Conservation (phyloP, 2,329 filamentous ascomycete genomes). For the Corinectria fuckeliana region DNA sequence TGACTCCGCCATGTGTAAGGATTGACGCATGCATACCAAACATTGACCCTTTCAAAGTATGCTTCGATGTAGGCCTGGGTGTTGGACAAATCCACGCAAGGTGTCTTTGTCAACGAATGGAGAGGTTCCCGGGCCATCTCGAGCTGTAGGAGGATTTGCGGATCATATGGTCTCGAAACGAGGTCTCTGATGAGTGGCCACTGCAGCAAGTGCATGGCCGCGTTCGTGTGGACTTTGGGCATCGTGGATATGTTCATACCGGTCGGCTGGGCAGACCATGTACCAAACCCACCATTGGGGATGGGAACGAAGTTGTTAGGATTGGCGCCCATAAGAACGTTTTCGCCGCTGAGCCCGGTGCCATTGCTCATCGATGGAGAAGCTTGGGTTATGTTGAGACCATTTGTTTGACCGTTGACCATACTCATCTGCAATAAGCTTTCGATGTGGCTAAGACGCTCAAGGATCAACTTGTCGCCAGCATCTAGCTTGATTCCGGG, state of each 20-base stretch:
- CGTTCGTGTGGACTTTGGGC: slow-evolving; percentile 84
- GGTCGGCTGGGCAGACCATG: slow-evolving; percentile 66
- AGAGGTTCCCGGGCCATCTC: slow-evolving; percentile 83
- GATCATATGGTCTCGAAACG: slow-evolving; percentile 78
- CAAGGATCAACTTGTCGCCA: slow-evolving; percentile 84
- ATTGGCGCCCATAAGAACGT: slow-evolving; percentile 53
- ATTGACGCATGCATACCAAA: slow-evolving; percentile 87
- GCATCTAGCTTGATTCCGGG: slow-evolving; percentile 87
- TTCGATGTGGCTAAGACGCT: slow-evolving; percentile 79
- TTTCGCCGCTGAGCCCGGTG: slow-evolving; percentile 64
- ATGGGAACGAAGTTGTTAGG: slow-evolving; percentile 59
- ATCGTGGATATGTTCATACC: slow-evolving; percentile 78
- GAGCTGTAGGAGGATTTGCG: slow-evolving; percentile 80
- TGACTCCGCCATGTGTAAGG: slow-evolving; percentile 80
- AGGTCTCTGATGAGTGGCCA: slow-evolving; percentile 83
- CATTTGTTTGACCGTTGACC: slow-evolving; percentile 55
- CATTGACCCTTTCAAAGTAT: slow-evolving; percentile 81
- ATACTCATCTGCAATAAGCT: slow-evolving; percentile 76
- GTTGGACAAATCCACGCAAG: slow-evolving; percentile 75
- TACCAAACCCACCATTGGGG: slow-evolving; percentile 71
- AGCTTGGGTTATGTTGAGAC: slow-evolving; percentile 63
- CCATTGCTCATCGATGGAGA: slow-evolving; percentile 71
- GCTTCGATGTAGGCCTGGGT: slow-evolving; percentile 77
- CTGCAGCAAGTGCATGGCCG: slow-evolving; percentile 77
- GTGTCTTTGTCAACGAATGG: slow-evolving; percentile 67